phyloP scores from a whole-genome alignment of 2,329 filamentous ascomycete genomes.

The Dryadomyces sulphureus region DNA sequence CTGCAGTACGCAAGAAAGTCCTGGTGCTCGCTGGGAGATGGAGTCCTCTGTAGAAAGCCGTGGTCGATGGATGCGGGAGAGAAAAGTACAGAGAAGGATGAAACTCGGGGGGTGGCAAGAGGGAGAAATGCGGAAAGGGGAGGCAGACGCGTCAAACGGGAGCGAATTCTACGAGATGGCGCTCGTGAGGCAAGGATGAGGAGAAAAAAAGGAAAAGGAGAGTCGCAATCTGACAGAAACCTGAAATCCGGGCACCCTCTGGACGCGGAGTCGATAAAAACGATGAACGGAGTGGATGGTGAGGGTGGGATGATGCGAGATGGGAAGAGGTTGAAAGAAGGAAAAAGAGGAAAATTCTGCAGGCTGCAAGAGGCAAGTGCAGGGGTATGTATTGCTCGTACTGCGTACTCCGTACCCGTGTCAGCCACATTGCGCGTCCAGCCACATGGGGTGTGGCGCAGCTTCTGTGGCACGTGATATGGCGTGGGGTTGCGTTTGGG shows the following conservation, averaged over 20 bases:
- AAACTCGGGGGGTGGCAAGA: neutral
- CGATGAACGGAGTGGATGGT: neutral
- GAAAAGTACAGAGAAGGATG: too few species aligned
- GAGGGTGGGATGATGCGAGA: neutral
- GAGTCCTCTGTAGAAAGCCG: neutral
- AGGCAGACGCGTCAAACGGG: neutral
- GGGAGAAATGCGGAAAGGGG: neutral
- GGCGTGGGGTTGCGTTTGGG: too few species aligned
- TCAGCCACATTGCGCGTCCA: neutral
- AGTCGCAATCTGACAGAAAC: neutral
- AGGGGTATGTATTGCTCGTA: neutral
- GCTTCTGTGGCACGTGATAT: too few species aligned
- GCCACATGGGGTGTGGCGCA: too few species aligned
- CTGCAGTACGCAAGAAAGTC: neutral
- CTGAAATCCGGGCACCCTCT: neutral
- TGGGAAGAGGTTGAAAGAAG: neutral
- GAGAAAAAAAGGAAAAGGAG: neutral
- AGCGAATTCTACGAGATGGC: slow-evolving; percentile 1
- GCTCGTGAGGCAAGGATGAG: neutral
- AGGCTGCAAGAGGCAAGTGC: neutral
- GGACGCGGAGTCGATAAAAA: neutral
- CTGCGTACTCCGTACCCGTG: neutral
- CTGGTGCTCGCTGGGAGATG: neutral
- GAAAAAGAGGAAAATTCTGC: neutral
- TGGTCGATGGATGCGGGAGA: neutral